Percentiles rank a stretch among this genome's conserved stretches.
Evolutionary conservation across 2,329 filamentous ascomycete genomes (phyloP).

Genomic region (Claviceps quebecensis): DNA sequence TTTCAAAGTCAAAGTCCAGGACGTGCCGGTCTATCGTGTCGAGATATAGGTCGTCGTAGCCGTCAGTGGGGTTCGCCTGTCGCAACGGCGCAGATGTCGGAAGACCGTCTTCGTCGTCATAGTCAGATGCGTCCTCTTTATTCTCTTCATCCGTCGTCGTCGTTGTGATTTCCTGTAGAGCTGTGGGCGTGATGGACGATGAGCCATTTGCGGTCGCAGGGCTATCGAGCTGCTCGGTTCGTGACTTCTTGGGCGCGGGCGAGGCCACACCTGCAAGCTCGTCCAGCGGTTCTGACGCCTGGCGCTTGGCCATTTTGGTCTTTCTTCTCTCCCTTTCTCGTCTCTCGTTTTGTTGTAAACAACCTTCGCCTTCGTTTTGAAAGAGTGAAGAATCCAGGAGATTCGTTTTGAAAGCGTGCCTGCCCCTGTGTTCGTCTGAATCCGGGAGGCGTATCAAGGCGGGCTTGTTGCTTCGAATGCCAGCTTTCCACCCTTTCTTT

Average conservation of each 20-base stretch:
- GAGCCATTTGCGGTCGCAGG: slow-evolving; percentile 19
- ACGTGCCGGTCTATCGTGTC: slow-evolving; percentile 90
- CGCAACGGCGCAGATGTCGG: slow-evolving; percentile 37
- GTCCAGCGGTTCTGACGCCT: slow-evolving; percentile 46
- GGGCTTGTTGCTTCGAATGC: neutral
- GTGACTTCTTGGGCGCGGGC: slow-evolving; percentile 44
- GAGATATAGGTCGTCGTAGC: slow-evolving; percentile 91
- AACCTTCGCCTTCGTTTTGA: no score
- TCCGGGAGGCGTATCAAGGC: neutral
- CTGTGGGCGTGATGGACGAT: slow-evolving; percentile 15
- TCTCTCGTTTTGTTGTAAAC: neutral
- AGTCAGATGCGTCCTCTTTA: slow-evolving; percentile 21
- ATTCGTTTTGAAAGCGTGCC: neutral
- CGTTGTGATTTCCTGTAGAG: slow-evolving; percentile 7
- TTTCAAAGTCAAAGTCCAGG: slow-evolving; percentile 97
- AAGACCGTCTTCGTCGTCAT: slow-evolving; percentile 27
- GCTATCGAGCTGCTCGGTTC: slow-evolving; percentile 32
- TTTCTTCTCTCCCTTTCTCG: neutral
- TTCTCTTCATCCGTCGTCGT: slow-evolving; percentile 11
- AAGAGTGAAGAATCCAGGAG: neutral
- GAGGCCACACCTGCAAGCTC: slow-evolving; percentile 40
- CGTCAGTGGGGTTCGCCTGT: slow-evolving; percentile 67
- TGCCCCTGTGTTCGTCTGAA: neutral
- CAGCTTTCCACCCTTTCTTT: neutral
- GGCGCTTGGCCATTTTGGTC: slow-evolving; percentile 35